phyloP scores from a whole-genome alignment of 169 alveolate species.

The Amoebophrya sp. region DNA sequence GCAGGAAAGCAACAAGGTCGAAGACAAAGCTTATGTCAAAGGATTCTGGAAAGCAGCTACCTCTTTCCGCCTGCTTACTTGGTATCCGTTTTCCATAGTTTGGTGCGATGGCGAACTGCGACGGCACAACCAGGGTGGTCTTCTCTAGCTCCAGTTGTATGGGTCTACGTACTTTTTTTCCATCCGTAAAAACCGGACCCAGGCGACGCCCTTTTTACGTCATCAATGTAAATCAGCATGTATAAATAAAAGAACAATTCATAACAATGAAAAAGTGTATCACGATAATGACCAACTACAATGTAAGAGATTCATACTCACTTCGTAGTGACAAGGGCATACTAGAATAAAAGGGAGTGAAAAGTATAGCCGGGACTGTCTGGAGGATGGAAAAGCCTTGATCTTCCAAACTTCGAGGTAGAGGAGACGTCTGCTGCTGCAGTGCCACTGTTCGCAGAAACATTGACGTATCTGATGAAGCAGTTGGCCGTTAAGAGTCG shows the following conservation, averaged over 20 bases:
- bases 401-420: too few species aligned
- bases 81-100: background rate
- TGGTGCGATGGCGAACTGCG: background rate
- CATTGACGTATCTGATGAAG: background rate
- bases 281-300: too few species aligned
- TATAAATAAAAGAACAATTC: too few species aligned
- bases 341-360: too few species aligned
- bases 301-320: too few species aligned
- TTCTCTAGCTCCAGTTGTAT: background rate
- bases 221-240: too few species aligned
- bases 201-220: too few species aligned
- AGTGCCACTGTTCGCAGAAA: background rate
- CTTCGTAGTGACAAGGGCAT: too few species aligned
- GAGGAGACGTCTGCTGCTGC: too few species aligned
- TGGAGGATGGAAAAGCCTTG: background rate
- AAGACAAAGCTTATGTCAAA: background rate
- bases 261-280: too few species aligned
- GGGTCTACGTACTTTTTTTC: too few species aligned
- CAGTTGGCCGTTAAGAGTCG: background rate
- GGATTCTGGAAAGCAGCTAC: background rate
- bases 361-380: background rate
- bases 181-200: too few species aligned
- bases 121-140: background rate
- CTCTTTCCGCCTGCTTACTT: background rate
- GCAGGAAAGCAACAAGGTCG: background rate